Evolutionary conservation across 352 stramenopile genomes (phyloP), one percentile per base, ranked within the genome.

Genomic region (Pythium utonaiense): DNA sequence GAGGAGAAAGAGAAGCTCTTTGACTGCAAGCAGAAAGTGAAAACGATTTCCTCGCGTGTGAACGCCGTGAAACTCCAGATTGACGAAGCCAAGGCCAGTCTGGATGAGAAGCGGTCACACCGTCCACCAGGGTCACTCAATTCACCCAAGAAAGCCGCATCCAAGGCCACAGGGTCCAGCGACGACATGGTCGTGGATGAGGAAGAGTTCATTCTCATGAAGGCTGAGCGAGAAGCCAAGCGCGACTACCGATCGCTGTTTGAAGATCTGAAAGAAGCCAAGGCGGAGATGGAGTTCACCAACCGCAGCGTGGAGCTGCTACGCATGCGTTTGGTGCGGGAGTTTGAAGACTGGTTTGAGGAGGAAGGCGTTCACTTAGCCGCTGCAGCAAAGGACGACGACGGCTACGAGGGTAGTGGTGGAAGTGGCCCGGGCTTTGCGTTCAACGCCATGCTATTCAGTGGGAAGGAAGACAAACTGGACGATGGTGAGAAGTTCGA

Each of bases 401-500:
- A 70, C 21, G 64, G 52, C 14, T 48, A 58, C 44, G 52, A 38
- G 4, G 55, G 27, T 17, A 45, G 38, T 16, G 45, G 55, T 24
- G 40, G 42, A 16, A 45, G 45, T 16, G 50, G 41, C 12, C 42
- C 44, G 2, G 44, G 59, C 6, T 49, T 67, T 27, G 47, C 36
- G 10, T 65, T 63, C 22, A 50, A 31, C 22, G 27, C 47, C 10
- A 41, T 65, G 27, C 41, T 51, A 12, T 69, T 71, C 21, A 52
- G 28, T 10, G 70, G 36, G 17, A 79, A 80, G 22, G 75, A 87
- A 27, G 88, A 96, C 68, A 83, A 90, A 38, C 70, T 97, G 3
- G 92, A 97, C 57, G 90, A 97, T 54, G 85, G 87, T 31, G 91
- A 97, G 67, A 85, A 94, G 58, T 97, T 97, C 41, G 89, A 97